Conservation (phyloP, 805 yeast genomes). For the Candida manassasensis region DNA sequence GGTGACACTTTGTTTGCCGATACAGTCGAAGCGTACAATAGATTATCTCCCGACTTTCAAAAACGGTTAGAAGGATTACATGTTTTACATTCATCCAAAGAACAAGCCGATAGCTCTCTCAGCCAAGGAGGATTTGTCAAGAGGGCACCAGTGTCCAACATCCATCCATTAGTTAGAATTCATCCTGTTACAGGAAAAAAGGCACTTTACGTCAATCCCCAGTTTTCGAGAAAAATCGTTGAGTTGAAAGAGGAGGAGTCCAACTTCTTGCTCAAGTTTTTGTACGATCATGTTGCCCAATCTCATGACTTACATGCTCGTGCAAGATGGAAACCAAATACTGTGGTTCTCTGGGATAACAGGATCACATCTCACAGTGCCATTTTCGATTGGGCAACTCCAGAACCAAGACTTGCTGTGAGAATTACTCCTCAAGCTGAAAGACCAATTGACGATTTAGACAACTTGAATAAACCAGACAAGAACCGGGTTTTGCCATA, state of each 20-base stretch:
- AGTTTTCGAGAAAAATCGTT: conserved; percentile 31
- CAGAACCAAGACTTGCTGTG: conserved; percentile 30
- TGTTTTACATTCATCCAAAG: conserved; percentile 33
- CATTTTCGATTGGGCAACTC: conserved; percentile 29
- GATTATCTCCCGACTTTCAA: conserved; percentile 35
- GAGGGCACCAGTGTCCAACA: conserved; percentile 31
- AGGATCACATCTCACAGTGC: conserved; percentile 35
- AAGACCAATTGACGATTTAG: conserved; percentile 31
- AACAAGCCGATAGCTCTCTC: conserved; percentile 27
- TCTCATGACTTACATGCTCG: conserved; percentile 37
- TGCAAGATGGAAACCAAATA: conserved; percentile 31
- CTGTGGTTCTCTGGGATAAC: conserved; percentile 39
- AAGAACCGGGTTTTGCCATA: conserved; percentile 13
- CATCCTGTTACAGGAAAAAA: conserved; percentile 38
- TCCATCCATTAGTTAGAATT: conserved; percentile 36
- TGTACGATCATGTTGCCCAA: conserved; percentile 27
- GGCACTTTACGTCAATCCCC: conserved; percentile 30
- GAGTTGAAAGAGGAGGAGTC: conserved; percentile 37
- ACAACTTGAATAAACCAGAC: conserved; percentile 30
- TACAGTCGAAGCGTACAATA: conserved; percentile 35
- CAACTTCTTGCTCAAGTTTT: conserved; percentile 28
- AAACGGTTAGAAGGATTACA: conserved; percentile 30
- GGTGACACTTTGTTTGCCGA: conserved; percentile 39
- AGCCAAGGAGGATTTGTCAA: conserved; percentile 26
- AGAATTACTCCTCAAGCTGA: conserved; percentile 39